phyloP scores from a whole-genome alignment of 106 monocot genomes.

The Dioscorea zingiberensis region DNA sequence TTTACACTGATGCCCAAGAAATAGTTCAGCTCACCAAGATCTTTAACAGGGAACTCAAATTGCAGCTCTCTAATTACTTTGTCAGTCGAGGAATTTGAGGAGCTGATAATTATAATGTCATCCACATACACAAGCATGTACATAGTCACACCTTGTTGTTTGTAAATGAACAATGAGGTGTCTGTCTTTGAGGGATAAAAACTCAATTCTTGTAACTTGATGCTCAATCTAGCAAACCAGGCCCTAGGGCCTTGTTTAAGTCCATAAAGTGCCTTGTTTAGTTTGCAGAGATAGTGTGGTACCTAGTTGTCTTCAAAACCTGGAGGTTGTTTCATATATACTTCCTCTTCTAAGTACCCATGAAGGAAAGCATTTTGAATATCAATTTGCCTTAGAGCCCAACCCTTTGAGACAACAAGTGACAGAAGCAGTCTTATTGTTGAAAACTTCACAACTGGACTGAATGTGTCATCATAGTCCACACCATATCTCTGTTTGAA shows the following conservation, averaged over 20 bases:
- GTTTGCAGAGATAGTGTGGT: background rate
- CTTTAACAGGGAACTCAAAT: background rate
- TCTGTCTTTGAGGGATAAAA: background rate
- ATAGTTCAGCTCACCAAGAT: background rate
- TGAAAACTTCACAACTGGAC: constrained; percentile 8
- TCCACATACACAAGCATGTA: background rate
- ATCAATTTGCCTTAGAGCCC: background rate
- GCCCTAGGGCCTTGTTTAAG: background rate
- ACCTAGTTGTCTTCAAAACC: background rate
- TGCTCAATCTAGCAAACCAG: background rate
- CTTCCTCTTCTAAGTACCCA: background rate
- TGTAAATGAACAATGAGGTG: background rate
- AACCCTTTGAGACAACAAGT: background rate
- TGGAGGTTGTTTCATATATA: background rate
- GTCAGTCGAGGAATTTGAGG: too few relatives aligned
- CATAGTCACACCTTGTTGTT: background rate
- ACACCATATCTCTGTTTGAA: constrained; percentile 15
- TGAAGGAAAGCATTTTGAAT: background rate
- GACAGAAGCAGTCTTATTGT: background rate
- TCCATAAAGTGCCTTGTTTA: background rate
- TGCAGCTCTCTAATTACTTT: too few relatives aligned
- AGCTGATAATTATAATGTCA: background rate
- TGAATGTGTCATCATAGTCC: constrained; percentile 26
- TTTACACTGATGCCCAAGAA: background rate
- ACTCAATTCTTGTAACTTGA: background rate